Evolutionary conservation across 2,329 filamentous ascomycete genomes (phyloP), one percentile per base, ranked within the genome.

Genomic region (Lasiodiplodia gonubiensis): DNA sequence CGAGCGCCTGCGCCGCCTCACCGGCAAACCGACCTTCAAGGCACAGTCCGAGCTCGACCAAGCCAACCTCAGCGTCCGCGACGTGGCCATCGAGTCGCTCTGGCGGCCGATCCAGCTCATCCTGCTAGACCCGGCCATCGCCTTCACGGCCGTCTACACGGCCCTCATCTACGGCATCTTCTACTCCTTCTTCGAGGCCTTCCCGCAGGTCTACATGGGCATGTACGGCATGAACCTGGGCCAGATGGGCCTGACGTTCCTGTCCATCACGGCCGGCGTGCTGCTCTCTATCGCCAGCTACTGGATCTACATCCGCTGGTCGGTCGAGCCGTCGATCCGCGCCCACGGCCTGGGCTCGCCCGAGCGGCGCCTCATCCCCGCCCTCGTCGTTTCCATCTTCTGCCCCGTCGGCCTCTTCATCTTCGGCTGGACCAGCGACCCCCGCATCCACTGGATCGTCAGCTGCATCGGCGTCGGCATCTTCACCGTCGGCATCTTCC

Each of bases 11-110:
- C 68, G 74, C 8, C 86, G 84, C 72, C 77, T 86, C 52, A 90
- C 87, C 0, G 86, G 86, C 23, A 83, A 85, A 70, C 68, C 75
- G 4, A 75, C 76, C 33, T 85, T 90, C 76, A 84, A 85, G 77
- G 84, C 86, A 0, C 86, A 90, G 73, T 85, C 83, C 64, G 89
- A 92, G 75, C 87, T 91, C 69, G 85, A 88, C 72, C 86, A 89
- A 76, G 81, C 78, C 14, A 80, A 84, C 70, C 80, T 88, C 72
- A 84, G 80, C 61, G 74, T 82, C 6, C 75, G 77, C 5, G 77
- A 81, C 21, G 77, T 89, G 27, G 75, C 85, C 21, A 42, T 65
- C 39, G 55, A 70, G 4, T 67, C 70, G 4, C 37, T 71, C 12
- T 70, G 70, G 66, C 69, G 68, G 54, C 88, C 88, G 2, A 76